Evolutionary conservation across 345 rosid genomes (phyloP), one percentile per base, ranked within the genome.

Genomic region (Turnera subulata): DNA sequence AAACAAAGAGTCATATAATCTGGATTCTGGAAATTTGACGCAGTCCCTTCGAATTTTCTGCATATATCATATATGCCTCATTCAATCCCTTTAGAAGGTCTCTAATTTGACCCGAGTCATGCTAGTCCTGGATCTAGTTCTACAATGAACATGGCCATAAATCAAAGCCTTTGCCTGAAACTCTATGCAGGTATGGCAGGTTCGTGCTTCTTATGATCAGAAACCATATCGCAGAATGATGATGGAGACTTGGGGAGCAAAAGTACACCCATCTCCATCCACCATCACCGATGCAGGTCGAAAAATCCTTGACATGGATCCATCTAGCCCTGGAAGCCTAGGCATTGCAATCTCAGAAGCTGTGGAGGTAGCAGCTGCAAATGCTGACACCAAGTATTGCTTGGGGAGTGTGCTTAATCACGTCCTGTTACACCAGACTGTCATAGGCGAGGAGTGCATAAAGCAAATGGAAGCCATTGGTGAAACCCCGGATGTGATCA

Each of bases 221-320:
- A 92, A 92, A 75, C 98, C 98, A 51, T 92, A 89, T 63, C 86
- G 98, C 2, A 68, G 86, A 70, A 46, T 92, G 64, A 92, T 92
- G 98, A 92, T 92, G 98, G 89, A 92, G 71, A 92, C 98, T 20
- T 89, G 98, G 96, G 98, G 96, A 0, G 96, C 96, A 56, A 84
- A 84, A 50, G 95, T 92, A 48, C 95, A 89, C 66, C 95, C 96
- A 33, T 86, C 98, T 0, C 98, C 98, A 11, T 92, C 96, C 0
- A 59, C 48, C 59, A 46, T 83, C 38, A 92, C 98, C 7, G 82
- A 81, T 13, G 75, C 85, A 0, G 98, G 96, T n/a, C 57, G 85
- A 32, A 80, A 65, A 60, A 84, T 92, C 61, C 92, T 88, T n/a
- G 19, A 77, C 55, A 52, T 24, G 1, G 86, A 89, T 62, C 96